phyloP scores from a whole-genome alignment of 352 stramenopile species.

The Phytopythium montanum region DNA sequence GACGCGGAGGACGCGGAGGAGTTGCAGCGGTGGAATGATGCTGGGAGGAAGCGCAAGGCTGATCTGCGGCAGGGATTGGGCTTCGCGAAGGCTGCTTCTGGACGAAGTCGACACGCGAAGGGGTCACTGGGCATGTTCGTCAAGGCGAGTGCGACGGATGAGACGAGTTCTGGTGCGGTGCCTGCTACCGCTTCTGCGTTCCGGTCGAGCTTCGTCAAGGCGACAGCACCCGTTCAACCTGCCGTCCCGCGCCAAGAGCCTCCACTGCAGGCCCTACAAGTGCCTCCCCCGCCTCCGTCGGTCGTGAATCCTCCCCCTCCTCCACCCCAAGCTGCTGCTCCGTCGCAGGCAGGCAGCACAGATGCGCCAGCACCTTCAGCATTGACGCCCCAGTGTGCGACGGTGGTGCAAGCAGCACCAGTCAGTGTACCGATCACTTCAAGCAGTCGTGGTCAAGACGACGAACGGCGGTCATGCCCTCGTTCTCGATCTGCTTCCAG shows the following conservation, averaged over 20 bases:
- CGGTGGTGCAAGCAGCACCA: background rate
- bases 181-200: conserved; percentile 18
- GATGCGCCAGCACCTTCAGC: background rate
- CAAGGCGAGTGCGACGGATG: conserved; percentile 16
- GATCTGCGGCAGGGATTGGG: conserved; percentile 72
- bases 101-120: background rate
- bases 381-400: background rate
- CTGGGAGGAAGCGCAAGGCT: conserved; percentile 45
- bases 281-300: background rate
- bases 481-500: background rate
- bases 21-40: conserved; percentile 58
- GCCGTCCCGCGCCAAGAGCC: background rate
- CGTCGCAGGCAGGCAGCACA: background rate
- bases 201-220: conserved; percentile 36
- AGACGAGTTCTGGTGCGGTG: conserved; percentile 2
- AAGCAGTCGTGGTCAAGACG: background rate
- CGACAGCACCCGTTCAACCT: background rate
- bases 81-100: conserved; percentile 24
- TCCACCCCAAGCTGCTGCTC: background rate
- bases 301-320: background rate
- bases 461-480: background rate
- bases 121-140: conserved; percentile 23
- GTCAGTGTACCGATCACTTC: background rate
- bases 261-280: background rate
- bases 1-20: conserved; percentile 50